Evolutionary conservation across 2,329 filamentous ascomycete genomes (phyloP).

Genomic region (Teratosphaeria zuluensis): DNA sequence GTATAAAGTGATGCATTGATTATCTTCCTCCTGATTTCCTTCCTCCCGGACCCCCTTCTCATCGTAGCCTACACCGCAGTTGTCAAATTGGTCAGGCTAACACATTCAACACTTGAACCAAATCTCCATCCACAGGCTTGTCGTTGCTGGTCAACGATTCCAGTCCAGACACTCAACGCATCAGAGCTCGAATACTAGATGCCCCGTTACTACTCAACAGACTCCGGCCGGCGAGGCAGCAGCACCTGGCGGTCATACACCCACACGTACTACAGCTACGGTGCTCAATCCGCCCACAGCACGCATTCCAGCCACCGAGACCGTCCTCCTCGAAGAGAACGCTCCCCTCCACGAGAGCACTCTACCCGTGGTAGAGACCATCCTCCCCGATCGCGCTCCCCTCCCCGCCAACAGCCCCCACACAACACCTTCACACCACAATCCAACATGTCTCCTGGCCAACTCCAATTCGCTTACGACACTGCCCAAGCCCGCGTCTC

Average conservation of each 20-base stretch:
- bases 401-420: neutral
- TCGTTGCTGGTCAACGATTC: too few relatives aligned
- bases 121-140: too few relatives aligned
- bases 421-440: neutral
- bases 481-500: neutral
- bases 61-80: too few relatives aligned
- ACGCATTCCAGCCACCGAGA: neutral
- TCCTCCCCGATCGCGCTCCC: too few relatives aligned
- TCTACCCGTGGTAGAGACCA: too few relatives aligned
- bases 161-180: too few relatives aligned
- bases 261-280: neutral
- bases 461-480: neutral
- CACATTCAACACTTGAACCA: too few relatives aligned
- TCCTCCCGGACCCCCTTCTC: too few relatives aligned
- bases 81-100: too few relatives aligned
- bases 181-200: neutral
- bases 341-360: neutral
- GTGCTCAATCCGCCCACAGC: neutral
- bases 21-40: too few relatives aligned
- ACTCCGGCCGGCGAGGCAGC: neutral
- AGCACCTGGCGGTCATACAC: neutral
- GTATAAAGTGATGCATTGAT: too few relatives aligned
- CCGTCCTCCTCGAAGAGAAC: neutral
- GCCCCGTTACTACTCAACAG: neutral
- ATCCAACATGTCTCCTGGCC: neutral